Percentiles rank a stretch among this genome's conserved stretches.
Conservation (phyloP, 768 basidiomycete genomes). For the Amanita rimosa region DNA sequence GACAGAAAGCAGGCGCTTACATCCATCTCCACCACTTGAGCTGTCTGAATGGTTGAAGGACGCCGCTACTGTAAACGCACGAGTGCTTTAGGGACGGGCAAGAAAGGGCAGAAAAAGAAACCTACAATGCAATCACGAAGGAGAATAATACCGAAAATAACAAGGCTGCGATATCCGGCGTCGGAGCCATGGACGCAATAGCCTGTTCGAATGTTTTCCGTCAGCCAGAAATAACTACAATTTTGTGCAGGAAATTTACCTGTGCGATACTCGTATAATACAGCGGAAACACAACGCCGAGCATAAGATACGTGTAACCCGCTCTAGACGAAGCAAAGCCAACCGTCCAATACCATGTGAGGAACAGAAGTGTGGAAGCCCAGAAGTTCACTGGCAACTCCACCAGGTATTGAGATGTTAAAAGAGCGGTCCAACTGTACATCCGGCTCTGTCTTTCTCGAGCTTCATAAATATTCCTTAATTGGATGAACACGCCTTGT, state of each 20-base stretch:
- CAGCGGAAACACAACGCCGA: slow-evolving; percentile 41
- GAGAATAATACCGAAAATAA: slow-evolving; percentile 42
- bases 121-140: slow-evolving; percentile 47
- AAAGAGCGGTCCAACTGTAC: slow-evolving; percentile 53
- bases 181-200: slow-evolving; percentile 47
- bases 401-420: slow-evolving; percentile 42
- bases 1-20: slow-evolving; percentile 18
- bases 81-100: not conserved
- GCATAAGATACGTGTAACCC: slow-evolving; percentile 48
- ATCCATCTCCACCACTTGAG: slow-evolving; percentile 64
- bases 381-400: slow-evolving; percentile 55
- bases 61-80: slow-evolving; percentile 31
- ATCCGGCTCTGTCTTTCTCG: slow-evolving; percentile 57
- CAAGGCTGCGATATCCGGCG: slow-evolving; percentile 39
- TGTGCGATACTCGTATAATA: slow-evolving; percentile 54
- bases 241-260: slow-evolving; percentile 16
- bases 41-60: slow-evolving; percentile 45
- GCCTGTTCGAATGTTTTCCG: slow-evolving; percentile 21
- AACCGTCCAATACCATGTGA: slow-evolving; percentile 65
- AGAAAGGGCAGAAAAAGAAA: not conserved
- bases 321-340: slow-evolving; percentile 42
- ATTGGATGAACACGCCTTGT: slow-evolving; percentile 46
- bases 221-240: not conserved
- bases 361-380: slow-evolving; percentile 45
- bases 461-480: slow-evolving; percentile 53